Percentiles rank a stretch among this genome's conserved stretches.
These are phyloP conservation scores for Ammopiptanthus mongolicus DNA, from an alignment of 306 rosid genomes.

Conservation along the genomic window DNA sequence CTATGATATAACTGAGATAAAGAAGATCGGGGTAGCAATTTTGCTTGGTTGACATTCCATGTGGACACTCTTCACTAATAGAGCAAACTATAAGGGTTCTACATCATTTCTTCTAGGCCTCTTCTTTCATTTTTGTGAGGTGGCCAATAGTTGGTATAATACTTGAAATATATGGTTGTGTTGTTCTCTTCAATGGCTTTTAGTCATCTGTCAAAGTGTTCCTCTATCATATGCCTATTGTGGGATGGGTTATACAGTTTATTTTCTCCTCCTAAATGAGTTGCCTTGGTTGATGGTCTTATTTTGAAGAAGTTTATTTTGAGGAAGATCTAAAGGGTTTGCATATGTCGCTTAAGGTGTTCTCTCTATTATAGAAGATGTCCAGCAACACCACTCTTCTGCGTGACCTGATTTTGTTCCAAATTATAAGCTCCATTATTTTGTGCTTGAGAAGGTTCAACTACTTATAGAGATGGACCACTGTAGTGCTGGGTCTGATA, in stretches of 20 bases:
- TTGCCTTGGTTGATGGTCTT: no score
- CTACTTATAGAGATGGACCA: conserved; percentile 26
- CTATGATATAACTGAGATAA: no score
- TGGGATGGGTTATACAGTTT: conserved; percentile 80
- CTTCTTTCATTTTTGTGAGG: conserved; percentile 82
- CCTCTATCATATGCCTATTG: conserved; percentile 68
- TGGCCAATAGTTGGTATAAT: conserved; percentile 86
- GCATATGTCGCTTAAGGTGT: no score
- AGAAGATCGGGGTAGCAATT: conserved; percentile 60
- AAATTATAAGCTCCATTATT: neutral
- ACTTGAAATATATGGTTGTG: conserved; percentile 68
- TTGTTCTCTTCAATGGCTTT: conserved; percentile 79
- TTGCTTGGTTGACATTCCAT: conserved; percentile 83
- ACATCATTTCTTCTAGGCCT: conserved; percentile 83
- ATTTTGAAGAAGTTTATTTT: no score
- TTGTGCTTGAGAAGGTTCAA: conserved; percentile 23
- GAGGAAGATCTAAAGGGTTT: no score
- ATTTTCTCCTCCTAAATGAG: no score
- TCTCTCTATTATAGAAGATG: no score
- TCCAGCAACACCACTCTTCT: no score
- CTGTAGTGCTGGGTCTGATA: no score
- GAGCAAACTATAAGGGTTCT: conserved; percentile 80
- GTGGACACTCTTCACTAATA: conserved; percentile 62
- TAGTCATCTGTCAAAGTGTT: conserved; percentile 77
- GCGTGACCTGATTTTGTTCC: neutral